Evolutionary conservation across 2,329 filamentous ascomycete genomes (phyloP), one percentile per base, ranked within the genome.

Genomic region (Alternaria ventricosa): DNA sequence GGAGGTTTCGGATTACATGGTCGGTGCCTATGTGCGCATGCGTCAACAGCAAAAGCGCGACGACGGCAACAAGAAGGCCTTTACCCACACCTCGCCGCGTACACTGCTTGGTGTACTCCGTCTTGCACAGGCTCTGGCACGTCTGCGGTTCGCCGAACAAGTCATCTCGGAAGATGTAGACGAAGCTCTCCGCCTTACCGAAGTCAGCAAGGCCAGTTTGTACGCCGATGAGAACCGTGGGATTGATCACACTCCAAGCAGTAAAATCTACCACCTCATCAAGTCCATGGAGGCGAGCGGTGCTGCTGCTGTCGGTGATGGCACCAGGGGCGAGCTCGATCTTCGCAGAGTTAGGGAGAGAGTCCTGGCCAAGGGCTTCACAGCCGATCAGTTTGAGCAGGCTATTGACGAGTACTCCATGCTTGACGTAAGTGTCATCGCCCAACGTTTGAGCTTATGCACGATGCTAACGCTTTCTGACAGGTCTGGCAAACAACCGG

Each of bases 301-400:
- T 61, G 93, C 94, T 57, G 89, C 89, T 49, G 89, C 88, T 60
- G 94, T 95, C 71, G 90, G 92, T 45, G 89, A 93, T 50, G 93
- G 92, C 27, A 86, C 77, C 78, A 71, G 87, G 71, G 84, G 92
- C 20, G 94, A 97, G 81, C 83, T 99, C 73, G 96, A 91, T 80
- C 87, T 99, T 84, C 88, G 92, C 70, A 92, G 93, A 81, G 93
- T 99, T 64, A 89, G 94, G 79, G 94, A 97, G 81, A 85, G 96
- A 69, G 94, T 99, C 28, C 86, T 98, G 73, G 96, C 94, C 57
- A 97, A 97, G 87, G 96, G 96, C 3, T 99, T 97, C 81, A 99
- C 95, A 0, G 91, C 94, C 69, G 93, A 98, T 80, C 94, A 99
- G 81, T 94, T 97, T 83, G 86, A 92, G 75, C 87, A 88, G 71